Evolutionary conservation across 2,329 filamentous ascomycete genomes (phyloP).

Genomic region (Berkeleyomyces rouxiae): DNA sequence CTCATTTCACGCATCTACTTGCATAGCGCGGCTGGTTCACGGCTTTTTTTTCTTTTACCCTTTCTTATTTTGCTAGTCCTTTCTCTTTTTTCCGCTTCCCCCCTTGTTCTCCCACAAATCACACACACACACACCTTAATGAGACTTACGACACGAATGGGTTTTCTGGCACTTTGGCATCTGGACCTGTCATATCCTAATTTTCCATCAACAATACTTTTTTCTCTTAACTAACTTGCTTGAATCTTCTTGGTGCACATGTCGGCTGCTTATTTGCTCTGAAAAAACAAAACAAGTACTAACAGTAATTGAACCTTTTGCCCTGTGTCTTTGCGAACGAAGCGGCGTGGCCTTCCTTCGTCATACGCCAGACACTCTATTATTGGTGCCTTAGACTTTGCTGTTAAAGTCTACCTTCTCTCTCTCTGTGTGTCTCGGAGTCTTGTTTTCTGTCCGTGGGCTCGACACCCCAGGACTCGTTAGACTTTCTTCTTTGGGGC

Average conservation of each 20-base stretch:
- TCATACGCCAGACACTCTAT: too few species aligned
- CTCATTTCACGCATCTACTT: conserved; percentile 7
- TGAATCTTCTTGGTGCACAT: background rate
- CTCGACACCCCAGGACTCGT: too few species aligned
- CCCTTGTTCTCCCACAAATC: background rate
- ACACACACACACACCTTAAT: conserved; percentile 4
- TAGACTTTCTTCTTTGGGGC: too few species aligned
- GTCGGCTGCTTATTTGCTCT: background rate
- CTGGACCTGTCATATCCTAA: conserved; percentile 5
- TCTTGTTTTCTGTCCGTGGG: too few species aligned
- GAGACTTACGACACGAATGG: conserved; percentile 7
- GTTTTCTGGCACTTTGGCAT: conserved; percentile 2
- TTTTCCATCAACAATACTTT: background rate
- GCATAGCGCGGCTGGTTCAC: conserved; percentile 8
- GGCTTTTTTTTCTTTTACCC: background rate
- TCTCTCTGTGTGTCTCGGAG: too few species aligned
- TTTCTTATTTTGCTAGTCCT: background rate
- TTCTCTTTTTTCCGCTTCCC: background rate
- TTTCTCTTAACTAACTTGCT: background rate
- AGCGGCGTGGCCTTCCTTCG: too few species aligned
- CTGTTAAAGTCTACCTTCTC: too few species aligned
- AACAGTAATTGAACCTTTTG: too few species aligned
- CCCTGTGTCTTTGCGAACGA: too few species aligned
- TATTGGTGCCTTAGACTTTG: too few species aligned
- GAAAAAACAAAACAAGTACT: background rate